Base-by-base conservation (phyloP, 1,284 basidiomycete genomes). In the Singerocomus inundabilis region DNA sequence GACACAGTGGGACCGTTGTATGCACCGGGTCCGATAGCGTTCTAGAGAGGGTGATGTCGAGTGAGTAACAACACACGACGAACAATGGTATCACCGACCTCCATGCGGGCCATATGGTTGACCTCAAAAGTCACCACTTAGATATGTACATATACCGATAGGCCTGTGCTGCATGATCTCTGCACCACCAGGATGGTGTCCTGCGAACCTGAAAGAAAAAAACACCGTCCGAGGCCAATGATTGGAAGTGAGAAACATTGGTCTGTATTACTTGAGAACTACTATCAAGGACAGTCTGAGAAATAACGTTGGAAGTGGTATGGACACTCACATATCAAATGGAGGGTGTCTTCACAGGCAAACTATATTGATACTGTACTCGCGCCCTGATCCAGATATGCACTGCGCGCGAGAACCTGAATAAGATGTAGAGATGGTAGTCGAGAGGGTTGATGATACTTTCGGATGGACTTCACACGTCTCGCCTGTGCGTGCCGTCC, bases 71-170 rank as follows among this genome's bases (percentile, higher is more conserved):
- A 21, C 21, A 21, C 21, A 21, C 21, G 21, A 21, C 21, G 21
- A 21, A 21, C 21, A 4, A 21, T 21, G 21, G 21, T 21, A 21
- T 21, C 21, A 21, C 70, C 40, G 46, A 78, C 78, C 69, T 80
- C 77, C 33, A 75, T 72, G 33, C 68, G 70, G 5, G 72, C 72
- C 70, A 81, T 73, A 46, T 74, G 74, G 58, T 81, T 81, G 49
- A 77, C 72, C 47, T 77, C 76, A n/a, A 32, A 21, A 21, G 21
- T 24, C 38, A 29, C 15, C 29, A 45, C 36, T 59, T 51, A 60
- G 54, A 59, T 48, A 57, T 53, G 39, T 33, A 30, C 2, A 13
- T 24, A 39, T 24, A 13, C 39, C 24, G 53, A 60, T 59, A 57
- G 49, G 59, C 25, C 25, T 41, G 16, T 29, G 18, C 29, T 13